Percentiles rank a stretch among this genome's conserved stretches.
Evolutionary conservation across 129 eudicot species (phyloP).

Genomic region (Centaurea solstitialis): DNA sequence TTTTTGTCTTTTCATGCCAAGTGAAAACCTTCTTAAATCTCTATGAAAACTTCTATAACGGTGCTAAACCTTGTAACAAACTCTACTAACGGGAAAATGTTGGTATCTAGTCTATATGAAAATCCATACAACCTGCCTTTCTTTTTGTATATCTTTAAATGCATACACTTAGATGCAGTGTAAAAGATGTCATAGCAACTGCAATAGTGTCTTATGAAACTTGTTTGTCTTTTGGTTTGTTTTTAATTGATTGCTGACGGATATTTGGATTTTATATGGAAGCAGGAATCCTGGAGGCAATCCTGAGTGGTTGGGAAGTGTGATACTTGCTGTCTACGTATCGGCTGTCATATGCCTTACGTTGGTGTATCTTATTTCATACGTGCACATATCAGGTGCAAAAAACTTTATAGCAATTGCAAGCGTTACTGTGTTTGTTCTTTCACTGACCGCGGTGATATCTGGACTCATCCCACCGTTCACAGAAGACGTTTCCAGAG

Average conservation of each 20-base stretch:
- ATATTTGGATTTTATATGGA: slow-evolving; percentile 6
- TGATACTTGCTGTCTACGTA: slow-evolving; percentile 57
- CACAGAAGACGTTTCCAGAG: slow-evolving; percentile 79
- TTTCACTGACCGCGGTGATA: slow-evolving; percentile 56
- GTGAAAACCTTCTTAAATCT: not conserved
- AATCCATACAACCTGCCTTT: not conserved
- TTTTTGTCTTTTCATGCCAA: not conserved
- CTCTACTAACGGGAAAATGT: not conserved
- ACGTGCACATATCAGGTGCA: slow-evolving; percentile 92
- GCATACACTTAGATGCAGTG: slow-evolving; percentile 11
- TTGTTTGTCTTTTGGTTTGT: not conserved
- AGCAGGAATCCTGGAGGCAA: slow-evolving; percentile 85
- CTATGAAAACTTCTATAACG: not conserved
- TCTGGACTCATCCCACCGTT: slow-evolving; percentile 70
- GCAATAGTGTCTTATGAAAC: not conserved
- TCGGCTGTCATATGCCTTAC: slow-evolving; percentile 78
- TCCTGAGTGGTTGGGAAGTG: slow-evolving; percentile 82
- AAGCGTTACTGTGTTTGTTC: slow-evolving; percentile 49
- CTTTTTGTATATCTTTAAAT: not conserved
- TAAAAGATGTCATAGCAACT: not conserved
- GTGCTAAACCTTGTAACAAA: not conserved
- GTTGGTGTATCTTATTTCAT: slow-evolving; percentile 84
- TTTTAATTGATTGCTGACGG: not conserved
- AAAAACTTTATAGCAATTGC: slow-evolving; percentile 53
- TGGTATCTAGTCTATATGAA: not conserved